Conservation (phyloP, 2,329 filamentous ascomycete genomes). For the Raffaelea albimanens region DNA sequence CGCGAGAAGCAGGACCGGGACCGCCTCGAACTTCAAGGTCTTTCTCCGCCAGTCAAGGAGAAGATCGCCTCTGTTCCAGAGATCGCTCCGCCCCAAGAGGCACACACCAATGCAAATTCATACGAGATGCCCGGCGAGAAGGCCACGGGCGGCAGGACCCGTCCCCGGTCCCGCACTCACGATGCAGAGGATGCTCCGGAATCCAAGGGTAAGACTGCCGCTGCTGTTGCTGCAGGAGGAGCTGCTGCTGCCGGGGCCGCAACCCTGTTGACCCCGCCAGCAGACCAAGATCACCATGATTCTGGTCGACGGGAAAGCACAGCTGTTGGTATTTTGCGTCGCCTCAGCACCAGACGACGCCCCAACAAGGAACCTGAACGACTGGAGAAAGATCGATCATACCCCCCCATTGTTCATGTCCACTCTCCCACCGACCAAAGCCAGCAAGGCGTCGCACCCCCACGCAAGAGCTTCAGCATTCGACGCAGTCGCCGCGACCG, state of each 20-base stretch:
- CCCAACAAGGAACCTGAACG: constrained; percentile 54
- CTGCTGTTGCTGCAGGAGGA: neutral
- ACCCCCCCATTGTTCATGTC: constrained; percentile 67
- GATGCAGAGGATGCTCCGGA: constrained; percentile 86
- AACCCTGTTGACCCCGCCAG: constrained; percentile 34
- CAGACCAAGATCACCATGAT: constrained; percentile 48
- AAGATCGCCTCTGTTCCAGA: constrained; percentile 53
- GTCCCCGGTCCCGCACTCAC: constrained; percentile 82
- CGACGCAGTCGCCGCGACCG: constrained; percentile 46
- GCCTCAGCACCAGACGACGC: constrained; percentile 81
- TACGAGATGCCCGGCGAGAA: constrained; percentile 89
- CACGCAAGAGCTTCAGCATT: constrained; percentile 85
- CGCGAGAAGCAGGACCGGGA: constrained; percentile 88
- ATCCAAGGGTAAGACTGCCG: constrained; percentile 50
- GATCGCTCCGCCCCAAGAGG: constrained; percentile 71
- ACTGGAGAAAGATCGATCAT: constrained; percentile 54
- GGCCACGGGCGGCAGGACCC: constrained; percentile 70
- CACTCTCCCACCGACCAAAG: constrained; percentile 58
- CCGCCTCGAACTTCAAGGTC: constrained; percentile 33
- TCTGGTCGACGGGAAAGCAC: constrained; percentile 76
- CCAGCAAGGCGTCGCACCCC: constrained; percentile 38
- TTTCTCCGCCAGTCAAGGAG: constrained; percentile 25
- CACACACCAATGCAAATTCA: constrained; percentile 74
- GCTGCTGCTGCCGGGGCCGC: constrained; percentile 26
- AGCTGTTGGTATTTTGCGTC: constrained; percentile 71